Percentiles rank a stretch among this genome's conserved stretches.
Conservation (phyloP, 345 rosid genomes). For the Stellera chamaejasme region DNA sequence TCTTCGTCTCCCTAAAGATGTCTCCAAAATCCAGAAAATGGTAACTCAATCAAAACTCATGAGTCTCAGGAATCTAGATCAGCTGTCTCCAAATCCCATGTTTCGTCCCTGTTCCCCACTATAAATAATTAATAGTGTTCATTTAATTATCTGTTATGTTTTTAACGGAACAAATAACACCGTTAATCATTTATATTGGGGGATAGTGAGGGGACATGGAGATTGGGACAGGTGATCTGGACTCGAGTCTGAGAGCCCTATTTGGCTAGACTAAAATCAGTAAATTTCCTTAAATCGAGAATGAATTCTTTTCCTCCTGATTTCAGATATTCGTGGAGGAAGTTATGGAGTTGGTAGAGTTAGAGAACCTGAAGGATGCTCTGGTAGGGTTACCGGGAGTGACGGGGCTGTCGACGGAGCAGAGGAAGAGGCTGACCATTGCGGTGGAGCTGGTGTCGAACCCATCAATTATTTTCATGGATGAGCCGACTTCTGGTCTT, state of each 20-base stretch:
- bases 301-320: not conserved
- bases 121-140: not conserved
- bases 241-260: too few species aligned
- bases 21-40: constrained; percentile 63
- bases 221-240: too few species aligned
- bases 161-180: too few species aligned
- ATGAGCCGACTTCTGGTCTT: constrained; percentile 4
- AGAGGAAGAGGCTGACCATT: constrained; percentile 1
- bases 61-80: not conserved
- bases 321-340: not conserved
- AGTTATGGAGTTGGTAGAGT: not conserved
- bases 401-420: not conserved
- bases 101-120: not conserved
- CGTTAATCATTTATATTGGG: too few species aligned
- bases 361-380: not conserved
- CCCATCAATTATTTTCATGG: constrained; percentile 1
- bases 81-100: not conserved
- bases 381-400: not conserved
- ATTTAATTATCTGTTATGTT: not conserved
- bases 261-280: too few species aligned
- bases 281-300: too few species aligned
- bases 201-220: too few species aligned
- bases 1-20: constrained; percentile 75
- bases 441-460: not conserved
- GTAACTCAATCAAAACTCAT: constrained; percentile 19